Percentiles rank a stretch among this genome's conserved stretches.
These are phyloP conservation scores for Rugosomyces carneus DNA, from an alignment of 1,284 basidiomycete species.

Conservation along the genomic window DNA sequence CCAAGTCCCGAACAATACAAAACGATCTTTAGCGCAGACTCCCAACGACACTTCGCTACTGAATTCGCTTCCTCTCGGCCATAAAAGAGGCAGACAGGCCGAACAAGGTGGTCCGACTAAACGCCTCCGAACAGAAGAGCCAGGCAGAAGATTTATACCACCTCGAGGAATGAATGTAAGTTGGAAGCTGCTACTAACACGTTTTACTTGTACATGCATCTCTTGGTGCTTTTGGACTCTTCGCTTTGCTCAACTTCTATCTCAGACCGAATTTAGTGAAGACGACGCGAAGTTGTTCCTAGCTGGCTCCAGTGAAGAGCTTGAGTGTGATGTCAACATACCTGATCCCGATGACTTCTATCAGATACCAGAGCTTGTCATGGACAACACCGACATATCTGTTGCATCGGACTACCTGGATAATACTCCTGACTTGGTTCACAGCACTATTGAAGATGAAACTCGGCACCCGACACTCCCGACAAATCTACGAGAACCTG, in stretches of 20 bases:
- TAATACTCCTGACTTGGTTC: slow-evolving; percentile 17
- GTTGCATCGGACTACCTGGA: slow-evolving; percentile 30
- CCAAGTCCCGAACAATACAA: no score
- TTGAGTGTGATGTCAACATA: neutral
- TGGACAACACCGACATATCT: slow-evolving; percentile 25
- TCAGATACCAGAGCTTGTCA: neutral
- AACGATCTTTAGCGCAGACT: no score
- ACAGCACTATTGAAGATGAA: slow-evolving; percentile 1
- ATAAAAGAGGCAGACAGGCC: slow-evolving; percentile 4
- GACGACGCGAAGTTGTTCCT: slow-evolving; percentile 4
- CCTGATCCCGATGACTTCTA: neutral
- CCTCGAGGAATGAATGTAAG: neutral
- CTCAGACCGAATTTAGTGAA: neutral
- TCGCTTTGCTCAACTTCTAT: neutral
- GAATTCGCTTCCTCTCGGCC: neutral
- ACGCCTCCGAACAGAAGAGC: slow-evolving; percentile 2
- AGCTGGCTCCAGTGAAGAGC: slow-evolving; percentile 1
- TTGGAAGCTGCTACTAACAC: neutral
- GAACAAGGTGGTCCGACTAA: slow-evolving; percentile 6
- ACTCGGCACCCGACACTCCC: neutral
- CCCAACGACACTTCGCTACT: no score
- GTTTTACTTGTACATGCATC: no score
- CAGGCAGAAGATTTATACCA: neutral
- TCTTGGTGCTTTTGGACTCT: neutral
- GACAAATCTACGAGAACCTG: slow-evolving; percentile 6